A percentile compares a stretch with the other conserved stretches of the same genome.
These are phyloP conservation scores for Saccharomycopsis sp. DNA, from an alignment of 805 yeast genomes.

Conservation along the genomic window DNA sequence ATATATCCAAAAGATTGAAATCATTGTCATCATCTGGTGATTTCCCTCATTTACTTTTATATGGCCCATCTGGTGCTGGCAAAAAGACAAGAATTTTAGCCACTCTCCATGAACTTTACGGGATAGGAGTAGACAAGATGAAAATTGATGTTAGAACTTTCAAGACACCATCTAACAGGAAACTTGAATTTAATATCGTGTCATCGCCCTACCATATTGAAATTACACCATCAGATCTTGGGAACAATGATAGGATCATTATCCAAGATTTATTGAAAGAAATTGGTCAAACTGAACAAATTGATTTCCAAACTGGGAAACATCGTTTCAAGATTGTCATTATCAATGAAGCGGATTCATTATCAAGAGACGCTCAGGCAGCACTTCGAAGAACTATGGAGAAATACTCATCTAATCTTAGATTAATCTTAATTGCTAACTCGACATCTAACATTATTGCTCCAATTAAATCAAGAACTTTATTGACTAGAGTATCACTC, in stretches of 20 bases:
- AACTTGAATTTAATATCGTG: constrained; percentile 87
- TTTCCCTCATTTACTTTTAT: constrained; percentile 85
- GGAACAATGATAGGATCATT: constrained; percentile 89
- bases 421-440: constrained; percentile 79
- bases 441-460: constrained; percentile 87
- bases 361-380: constrained; percentile 91
- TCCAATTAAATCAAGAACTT: constrained; percentile 90
- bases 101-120: constrained; percentile 71
- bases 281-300: constrained; percentile 90
- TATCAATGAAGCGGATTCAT: constrained; percentile 85
- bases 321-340: constrained; percentile 72
- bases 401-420: constrained; percentile 79
- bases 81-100: constrained; percentile 90
- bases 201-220: constrained; percentile 88
- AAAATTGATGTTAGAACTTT: constrained; percentile 88
- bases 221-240: constrained; percentile 95
- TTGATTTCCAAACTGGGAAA: constrained; percentile 57
- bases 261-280: constrained; percentile 92
- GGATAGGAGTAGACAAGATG: constrained; percentile 71
- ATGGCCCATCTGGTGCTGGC: constrained; percentile 97
- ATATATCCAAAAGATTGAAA: constrained; percentile 54
- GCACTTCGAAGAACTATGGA: constrained; percentile 96
- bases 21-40: constrained; percentile 70
- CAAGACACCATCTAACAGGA: constrained; percentile 61
- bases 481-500: constrained; percentile 80